Evolutionary conservation across 129 eudicot genomes (phyloP), one percentile per base, ranked within the genome.

Genomic region (Erigeron canadensis): DNA sequence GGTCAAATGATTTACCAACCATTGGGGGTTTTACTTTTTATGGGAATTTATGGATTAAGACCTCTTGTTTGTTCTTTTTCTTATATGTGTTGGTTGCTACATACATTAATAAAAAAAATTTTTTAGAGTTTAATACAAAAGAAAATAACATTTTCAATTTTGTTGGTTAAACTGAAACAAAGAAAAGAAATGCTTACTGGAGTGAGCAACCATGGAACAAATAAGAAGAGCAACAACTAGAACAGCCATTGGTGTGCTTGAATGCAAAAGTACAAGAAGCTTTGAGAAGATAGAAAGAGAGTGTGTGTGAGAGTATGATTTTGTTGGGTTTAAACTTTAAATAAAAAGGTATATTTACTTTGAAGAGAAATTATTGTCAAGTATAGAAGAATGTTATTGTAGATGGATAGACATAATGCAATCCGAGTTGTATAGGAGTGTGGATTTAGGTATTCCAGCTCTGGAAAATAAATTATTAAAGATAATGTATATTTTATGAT

Each of bases 101-200:
- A 71, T n/a, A n/a, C n/a, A n/a, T n/a, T n/a, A n/a, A n/a, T n/a
- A n/a, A n/a, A n/a, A n/a, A n/a, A n/a, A n/a, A n/a, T n/a, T n/a
- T n/a, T n/a, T n/a, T n/a, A n/a, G n/a, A n/a, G n/a, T n/a, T n/a
- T n/a, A n/a, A n/a, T n/a, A n/a, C n/a, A n/a, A n/a, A n/a, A n/a
- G n/a, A n/a, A n/a, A n/a, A n/a, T n/a, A n/a, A n/a, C n/a, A n/a
- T n/a, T n/a, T n/a, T n/a, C n/a, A n/a, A n/a, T n/a, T n/a, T n/a
- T n/a, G n/a, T n/a, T n/a, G n/a, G n/a, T n/a, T n/a, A n/a, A n/a
- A n/a, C n/a, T n/a, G n/a, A n/a, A n/a, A 10, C 28, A 13, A 23
- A 75, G 54, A 75, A 23, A 68, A 50, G 70, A 51, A 70, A 70
- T 62, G 81, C 81, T 77, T 77, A 77, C 81, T 77, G 46, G 81